Evolutionary conservation across 495 filamentous ascomycete genomes (phyloP).

Genomic region (Trichocladium antarcticum): DNA sequence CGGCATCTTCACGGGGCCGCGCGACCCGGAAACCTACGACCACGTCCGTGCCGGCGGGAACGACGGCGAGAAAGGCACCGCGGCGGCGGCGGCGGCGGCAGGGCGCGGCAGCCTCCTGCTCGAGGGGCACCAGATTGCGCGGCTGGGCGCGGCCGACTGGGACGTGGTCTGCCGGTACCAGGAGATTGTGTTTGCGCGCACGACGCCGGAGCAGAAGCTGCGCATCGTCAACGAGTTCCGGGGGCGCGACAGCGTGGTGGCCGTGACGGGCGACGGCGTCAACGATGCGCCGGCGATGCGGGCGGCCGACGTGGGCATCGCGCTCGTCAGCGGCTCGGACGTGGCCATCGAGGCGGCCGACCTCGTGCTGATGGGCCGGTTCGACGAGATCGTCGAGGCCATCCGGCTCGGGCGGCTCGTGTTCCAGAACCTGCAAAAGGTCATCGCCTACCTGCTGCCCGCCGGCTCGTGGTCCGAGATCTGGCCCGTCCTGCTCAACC

Average conservation of each 20-base stretch:
- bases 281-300: conserved; percentile 79
- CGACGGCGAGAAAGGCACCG: conserved; percentile 14
- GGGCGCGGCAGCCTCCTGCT: conserved; percentile 39
- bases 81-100: conserved; percentile 7
- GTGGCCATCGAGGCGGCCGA: conserved; percentile 81
- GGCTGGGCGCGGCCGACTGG: conserved; percentile 51
- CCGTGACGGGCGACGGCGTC: conserved; percentile 84
- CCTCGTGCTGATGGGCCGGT: conserved; percentile 75
- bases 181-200: conserved; percentile 53
- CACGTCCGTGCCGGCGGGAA: neutral
- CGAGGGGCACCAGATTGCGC: conserved; percentile 59
- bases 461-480: conserved; percentile 14
- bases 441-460: conserved; percentile 17
- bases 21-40: neutral
- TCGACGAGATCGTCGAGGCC: conserved; percentile 63
- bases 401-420: conserved; percentile 51
- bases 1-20: conserved; percentile 22
- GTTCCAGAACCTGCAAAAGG: conserved; percentile 63
- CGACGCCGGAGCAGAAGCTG: conserved; percentile 63
- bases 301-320: conserved; percentile 74
- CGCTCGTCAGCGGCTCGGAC: conserved; percentile 65
- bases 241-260: conserved; percentile 53
- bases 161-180: conserved; percentile 38
- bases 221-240: conserved; percentile 50
- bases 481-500: conserved; percentile 15